Base-by-base conservation (phyloP, 495 filamentous ascomycete species). In the Acidomyces sp. region DNA sequence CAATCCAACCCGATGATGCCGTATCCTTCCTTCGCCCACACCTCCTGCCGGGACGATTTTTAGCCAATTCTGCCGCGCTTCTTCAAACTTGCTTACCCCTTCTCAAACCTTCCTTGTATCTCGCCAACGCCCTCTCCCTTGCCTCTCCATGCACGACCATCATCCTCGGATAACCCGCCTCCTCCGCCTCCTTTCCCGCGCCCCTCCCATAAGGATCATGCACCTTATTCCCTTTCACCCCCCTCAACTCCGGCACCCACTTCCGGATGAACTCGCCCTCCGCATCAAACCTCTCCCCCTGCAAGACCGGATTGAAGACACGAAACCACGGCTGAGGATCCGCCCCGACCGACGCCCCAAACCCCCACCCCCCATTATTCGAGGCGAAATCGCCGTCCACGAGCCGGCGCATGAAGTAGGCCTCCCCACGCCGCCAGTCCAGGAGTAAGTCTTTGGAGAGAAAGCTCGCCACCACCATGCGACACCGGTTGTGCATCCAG, bases 311-410 rank as follows among this genome's bases (percentile, higher is more conserved):
- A 55, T 93, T 95, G 58, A 95, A 93, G 43, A 95, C 81, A 2
- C 84, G 70, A 49, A 94, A 93, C 52, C 88, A 93, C 0, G 86
- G 85, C 61, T 93, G 85, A 1, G 87, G 84, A 57, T 94, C 86
- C 0, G 88, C 85, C 10, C 87, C 87, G 1, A 82, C 81, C 9
- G 70, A 76, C 0, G 78, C 75, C 12, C 71, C 70, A 56, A 87
- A 94, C 0, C 86, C 87, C 87, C 87, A 93, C 0, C 87, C 87
- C 17, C 86, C 84, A 52, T 88, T 88, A 52, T 95, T 95, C 27
- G 74, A 81, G 1, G 85, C 84, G 55, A 94, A 94, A 57, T 94
- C 86, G 9, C 87, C 87, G 56, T 93, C 87, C 41, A 95, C 75
- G 4, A 94, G 68, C 37, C 83, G 67, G 51, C 81, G 74, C 81